phyloP scores from a whole-genome alignment of 2,329 filamentous ascomycete species.

The Orbilia quercus region DNA sequence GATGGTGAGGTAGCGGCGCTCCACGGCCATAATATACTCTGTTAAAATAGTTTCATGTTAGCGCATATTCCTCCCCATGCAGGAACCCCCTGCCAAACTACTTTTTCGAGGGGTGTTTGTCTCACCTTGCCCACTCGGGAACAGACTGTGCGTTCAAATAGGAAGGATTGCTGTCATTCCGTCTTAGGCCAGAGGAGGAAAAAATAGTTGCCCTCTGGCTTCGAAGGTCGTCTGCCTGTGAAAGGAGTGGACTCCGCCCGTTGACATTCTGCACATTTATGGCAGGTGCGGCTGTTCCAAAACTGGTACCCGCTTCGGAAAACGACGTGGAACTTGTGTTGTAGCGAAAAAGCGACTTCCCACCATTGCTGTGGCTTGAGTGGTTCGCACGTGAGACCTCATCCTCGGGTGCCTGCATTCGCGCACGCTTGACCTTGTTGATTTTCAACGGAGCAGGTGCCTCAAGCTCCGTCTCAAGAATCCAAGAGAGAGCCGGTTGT shows the following conservation, averaged over 20 bases:
- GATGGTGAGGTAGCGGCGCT: slow-evolving; percentile 49
- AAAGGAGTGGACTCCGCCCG: slow-evolving; percentile 43
- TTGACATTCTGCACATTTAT: slow-evolving; percentile 49
- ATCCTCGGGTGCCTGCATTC: slow-evolving; percentile 53
- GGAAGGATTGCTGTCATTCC: slow-evolving; percentile 51
- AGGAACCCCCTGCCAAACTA: slow-evolving; percentile 35
- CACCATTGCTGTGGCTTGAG: slow-evolving; percentile 29
- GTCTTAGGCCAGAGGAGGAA: slow-evolving; percentile 34
- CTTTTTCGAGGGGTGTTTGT: slow-evolving; percentile 42
- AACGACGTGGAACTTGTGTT: slow-evolving; percentile 33
- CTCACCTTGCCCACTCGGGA: slow-evolving; percentile 57
- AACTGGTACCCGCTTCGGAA: slow-evolving; percentile 38
- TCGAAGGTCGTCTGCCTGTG: slow-evolving; percentile 36
- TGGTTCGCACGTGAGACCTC: slow-evolving; percentile 45
- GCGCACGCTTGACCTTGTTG: slow-evolving; percentile 52
- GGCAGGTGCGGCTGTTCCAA: slow-evolving; percentile 30
- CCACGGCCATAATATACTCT: slow-evolving; percentile 57
- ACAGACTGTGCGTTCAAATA: slow-evolving; percentile 50
- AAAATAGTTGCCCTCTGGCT: slow-evolving; percentile 53
- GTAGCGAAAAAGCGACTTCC: slow-evolving; percentile 25
- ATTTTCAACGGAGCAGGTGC: slow-evolving; percentile 54
- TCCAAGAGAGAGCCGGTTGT: slow-evolving; percentile 55
- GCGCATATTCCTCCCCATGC: slow-evolving; percentile 39
- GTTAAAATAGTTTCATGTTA: slow-evolving; percentile 52
- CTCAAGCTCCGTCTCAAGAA: slow-evolving; percentile 47